These are phyloP conservation scores for Syzygium grande DNA, from an alignment of 345 rosid species.

Conservation along the genomic window DNA sequence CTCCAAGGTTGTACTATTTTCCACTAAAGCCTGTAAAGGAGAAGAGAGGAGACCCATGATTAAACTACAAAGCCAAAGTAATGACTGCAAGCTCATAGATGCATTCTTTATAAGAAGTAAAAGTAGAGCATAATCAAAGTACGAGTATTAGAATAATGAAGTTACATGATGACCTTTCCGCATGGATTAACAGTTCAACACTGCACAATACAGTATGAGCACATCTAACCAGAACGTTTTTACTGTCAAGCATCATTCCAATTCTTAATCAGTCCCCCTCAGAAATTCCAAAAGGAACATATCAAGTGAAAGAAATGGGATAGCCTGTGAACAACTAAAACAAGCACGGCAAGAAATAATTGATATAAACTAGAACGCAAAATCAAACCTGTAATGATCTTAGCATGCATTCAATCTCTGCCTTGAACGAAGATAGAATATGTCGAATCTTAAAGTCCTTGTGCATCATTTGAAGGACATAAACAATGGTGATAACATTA, in stretches of 20 bases:
- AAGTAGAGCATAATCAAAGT: background rate
- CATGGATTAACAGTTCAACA: background rate
- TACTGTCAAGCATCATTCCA: background rate
- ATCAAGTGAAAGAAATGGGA: no score
- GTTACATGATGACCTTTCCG: background rate
- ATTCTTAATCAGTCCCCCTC: background rate
- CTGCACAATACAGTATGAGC: background rate
- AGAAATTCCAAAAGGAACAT: no score
- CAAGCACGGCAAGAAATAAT: background rate
- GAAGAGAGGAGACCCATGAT: constrained; percentile 5
- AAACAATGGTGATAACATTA: constrained; percentile 31
- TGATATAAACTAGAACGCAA: background rate
- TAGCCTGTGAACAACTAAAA: background rate
- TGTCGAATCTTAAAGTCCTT: constrained; percentile 37
- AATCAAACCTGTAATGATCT: constrained; percentile 48
- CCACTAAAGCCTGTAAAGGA: constrained; percentile 31
- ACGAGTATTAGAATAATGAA: background rate
- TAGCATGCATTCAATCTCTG: constrained; percentile 36
- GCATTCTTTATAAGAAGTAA: background rate
- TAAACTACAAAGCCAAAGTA: background rate
- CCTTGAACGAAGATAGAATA: constrained; percentile 26
- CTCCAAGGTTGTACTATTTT: constrained; percentile 41
- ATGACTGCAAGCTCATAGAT: background rate
- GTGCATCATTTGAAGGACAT: constrained; percentile 45
- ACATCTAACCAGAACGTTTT: background rate